Percentiles rank a stretch among this genome's conserved stretches.
These are phyloP conservation scores for Graphiopsis chlorocephala DNA, from an alignment of 2,329 filamentous ascomycete genomes.

Conservation along the genomic window DNA sequence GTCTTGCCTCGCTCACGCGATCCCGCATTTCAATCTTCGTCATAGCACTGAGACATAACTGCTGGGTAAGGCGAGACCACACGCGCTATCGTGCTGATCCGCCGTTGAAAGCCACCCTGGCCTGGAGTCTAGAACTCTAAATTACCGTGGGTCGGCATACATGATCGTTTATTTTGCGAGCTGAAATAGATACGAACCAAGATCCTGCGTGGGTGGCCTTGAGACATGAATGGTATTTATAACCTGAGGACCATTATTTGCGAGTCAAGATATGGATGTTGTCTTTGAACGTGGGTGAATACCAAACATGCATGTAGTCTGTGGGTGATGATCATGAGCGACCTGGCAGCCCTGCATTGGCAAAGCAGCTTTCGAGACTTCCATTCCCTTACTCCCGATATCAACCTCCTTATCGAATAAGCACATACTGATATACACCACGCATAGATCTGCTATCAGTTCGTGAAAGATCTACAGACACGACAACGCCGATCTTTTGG, in stretches of 20 bases:
- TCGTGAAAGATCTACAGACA: not conserved
- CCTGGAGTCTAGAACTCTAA: not conserved
- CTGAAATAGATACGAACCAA: not conserved
- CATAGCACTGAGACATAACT: not conserved
- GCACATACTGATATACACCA: not conserved
- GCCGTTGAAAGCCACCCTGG: constrained; percentile 3
- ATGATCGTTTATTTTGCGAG: not conserved
- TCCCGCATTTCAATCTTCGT: not conserved
- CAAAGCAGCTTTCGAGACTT: not conserved
- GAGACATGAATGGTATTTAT: not conserved
- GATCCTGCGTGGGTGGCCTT: not conserved
- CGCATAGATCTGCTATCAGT: not conserved
- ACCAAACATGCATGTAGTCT: not conserved
- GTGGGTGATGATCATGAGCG: not conserved
- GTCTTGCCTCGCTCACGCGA: not conserved
- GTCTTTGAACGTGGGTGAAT: not conserved
- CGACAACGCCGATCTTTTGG: not conserved
- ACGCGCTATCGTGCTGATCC: not conserved
- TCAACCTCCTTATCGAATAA: not conserved
- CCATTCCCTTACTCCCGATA: not conserved
- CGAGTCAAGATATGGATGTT: not conserved
- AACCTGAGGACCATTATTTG: not conserved
- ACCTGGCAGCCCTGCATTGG: not conserved
- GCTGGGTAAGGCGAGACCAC: constrained; percentile 1
- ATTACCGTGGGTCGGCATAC: not conserved